Conservation (phyloP, 2,329 filamentous ascomycete genomes). For the Pseudogymnoascus sp. region DNA sequence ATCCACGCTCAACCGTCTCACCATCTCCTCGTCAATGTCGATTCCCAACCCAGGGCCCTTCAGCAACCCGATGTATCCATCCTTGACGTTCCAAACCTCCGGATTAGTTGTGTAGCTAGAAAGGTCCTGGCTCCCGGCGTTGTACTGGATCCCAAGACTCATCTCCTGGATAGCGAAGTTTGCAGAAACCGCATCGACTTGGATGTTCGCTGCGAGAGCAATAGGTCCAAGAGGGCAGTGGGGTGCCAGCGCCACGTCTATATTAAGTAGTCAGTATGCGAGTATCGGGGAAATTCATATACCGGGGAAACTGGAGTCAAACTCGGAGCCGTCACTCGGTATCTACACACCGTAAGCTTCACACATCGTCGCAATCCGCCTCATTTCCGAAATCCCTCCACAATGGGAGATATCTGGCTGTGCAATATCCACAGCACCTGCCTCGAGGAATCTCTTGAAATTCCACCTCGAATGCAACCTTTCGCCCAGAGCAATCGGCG, state of each 20-base stretch:
- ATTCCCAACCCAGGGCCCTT: slow-evolving; percentile 57
- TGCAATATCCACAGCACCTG: slow-evolving; percentile 58
- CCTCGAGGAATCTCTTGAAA: slow-evolving; percentile 61
- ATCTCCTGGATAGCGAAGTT: slow-evolving; percentile 73
- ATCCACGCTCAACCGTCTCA: slow-evolving; percentile 48
- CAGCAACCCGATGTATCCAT: slow-evolving; percentile 54
- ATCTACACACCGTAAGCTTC: slow-evolving; percentile 57
- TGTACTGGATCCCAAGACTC: slow-evolving; percentile 74
- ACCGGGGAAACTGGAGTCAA: slow-evolving; percentile 3
- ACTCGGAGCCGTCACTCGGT: not conserved
- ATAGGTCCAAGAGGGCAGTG: slow-evolving; percentile 68
- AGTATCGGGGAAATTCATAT: not conserved
- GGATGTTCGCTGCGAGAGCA: slow-evolving; percentile 61
- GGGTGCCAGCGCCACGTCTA: slow-evolving; percentile 54
- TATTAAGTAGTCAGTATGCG: not conserved
- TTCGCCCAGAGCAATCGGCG: slow-evolving; percentile 65
- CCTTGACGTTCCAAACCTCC: slow-evolving; percentile 55
- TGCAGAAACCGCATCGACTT: slow-evolving; percentile 50
- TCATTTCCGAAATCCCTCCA: slow-evolving; percentile 64
- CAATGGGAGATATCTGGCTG: slow-evolving; percentile 66
- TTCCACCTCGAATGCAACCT: slow-evolving; percentile 66
- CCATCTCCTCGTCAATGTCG: slow-evolving; percentile 60
- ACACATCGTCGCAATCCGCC: slow-evolving; percentile 59
- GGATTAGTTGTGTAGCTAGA: slow-evolving; percentile 58
- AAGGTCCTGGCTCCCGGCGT: slow-evolving; percentile 55